Base-by-base conservation (phyloP, 768 basidiomycete species). In the Suillus variegatus region DNA sequence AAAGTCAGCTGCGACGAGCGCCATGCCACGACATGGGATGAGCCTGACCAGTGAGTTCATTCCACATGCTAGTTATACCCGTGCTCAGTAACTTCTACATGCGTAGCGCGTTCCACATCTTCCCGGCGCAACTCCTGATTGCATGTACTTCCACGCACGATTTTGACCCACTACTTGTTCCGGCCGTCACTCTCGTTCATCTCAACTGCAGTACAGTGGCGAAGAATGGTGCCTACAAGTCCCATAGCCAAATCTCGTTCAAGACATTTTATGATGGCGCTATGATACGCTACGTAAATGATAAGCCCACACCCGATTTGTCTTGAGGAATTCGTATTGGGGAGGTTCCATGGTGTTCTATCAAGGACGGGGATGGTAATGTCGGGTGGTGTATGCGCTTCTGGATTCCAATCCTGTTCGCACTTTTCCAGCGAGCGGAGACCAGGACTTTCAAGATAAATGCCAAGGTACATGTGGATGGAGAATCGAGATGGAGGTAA, bases 401-500 rank as follows among this genome's bases (percentile, higher is more conserved):
- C 47, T 49, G 47, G 70, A 75, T 84, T 13, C 85, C 85, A 0
- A 73, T 86, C 41, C 84, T 84, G 12, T 76, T 81, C 7, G 66
- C 72, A 20, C 66, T 86, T 32, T 85, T 86, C 65, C 73, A 76
- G 43, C 82, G 80, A 73, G 74, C 76, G 61, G 85, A 85, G 66
- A 82, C 82, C 56, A 74, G 82, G 22, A 71, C 75, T 54, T 86
- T 86, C 69, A 71, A 71, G 43, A 63, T 86, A 25, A 69, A 72
- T 6, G 77, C 79, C 16, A 70, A 70, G n/a, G 74, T 82, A 12
- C 78, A 78, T 72, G 70, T 84, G 47, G 71, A 73, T 57, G 78
- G 25, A 25, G 25, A 25, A 25, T 25, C 25, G 28, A 25, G 22
- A 35, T 2, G 47, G 35, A 35, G 38, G 74, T 13, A 66, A 49